Base-by-base conservation (phyloP, 2,329 filamentous ascomycete species). In the Cucurbitaria berberidis region DNA sequence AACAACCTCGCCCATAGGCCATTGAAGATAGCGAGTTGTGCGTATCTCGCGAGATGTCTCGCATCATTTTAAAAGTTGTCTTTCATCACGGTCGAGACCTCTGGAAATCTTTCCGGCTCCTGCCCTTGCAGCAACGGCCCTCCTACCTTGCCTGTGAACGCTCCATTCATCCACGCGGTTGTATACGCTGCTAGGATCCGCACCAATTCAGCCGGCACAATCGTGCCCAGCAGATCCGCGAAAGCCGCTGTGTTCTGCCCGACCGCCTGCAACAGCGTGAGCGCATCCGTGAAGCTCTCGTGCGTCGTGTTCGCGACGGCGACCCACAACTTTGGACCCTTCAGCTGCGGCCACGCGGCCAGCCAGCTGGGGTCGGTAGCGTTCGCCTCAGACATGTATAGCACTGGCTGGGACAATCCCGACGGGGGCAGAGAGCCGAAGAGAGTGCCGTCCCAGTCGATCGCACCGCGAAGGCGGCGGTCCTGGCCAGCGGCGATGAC, bases 281-380 rank as follows among this genome's bases (percentile, higher is more conserved):
- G 35, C 35, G 10, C 35, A 38, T 38, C 35, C 35, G 13, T 41
- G 21, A 68, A 59, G 22, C 52, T 54, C 46, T 55, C 16, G 38
- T 69, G 66, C 38, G 45, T 53, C 38, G 51, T 49, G 32, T 59
- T 59, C 39, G 55, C 62, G 27, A 69, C 48, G 10, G 53, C 27
- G 29, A 67, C 29, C 60, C 57, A 64, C 19, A 67, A 50, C 61
- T 67, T 68, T 21, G 64, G 63, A 21, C 61, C 64, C 40, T 62
- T 59, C 0, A 66, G 35, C 44, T 62, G 30, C 29, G 60, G 55
- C 62, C 62, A 67, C 26, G 44, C 34, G 8, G 32, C 42, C 16
- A 54, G 26, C 58, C 51, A 63, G 16, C 19, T 52, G 22, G 57
- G 49, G 30, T 63, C 51, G 1, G 38, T 48, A 32, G 21, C 43